phyloP scores from a whole-genome alignment of 73 alveolate genomes.

The Tetrahymena malaccensis region DNA sequence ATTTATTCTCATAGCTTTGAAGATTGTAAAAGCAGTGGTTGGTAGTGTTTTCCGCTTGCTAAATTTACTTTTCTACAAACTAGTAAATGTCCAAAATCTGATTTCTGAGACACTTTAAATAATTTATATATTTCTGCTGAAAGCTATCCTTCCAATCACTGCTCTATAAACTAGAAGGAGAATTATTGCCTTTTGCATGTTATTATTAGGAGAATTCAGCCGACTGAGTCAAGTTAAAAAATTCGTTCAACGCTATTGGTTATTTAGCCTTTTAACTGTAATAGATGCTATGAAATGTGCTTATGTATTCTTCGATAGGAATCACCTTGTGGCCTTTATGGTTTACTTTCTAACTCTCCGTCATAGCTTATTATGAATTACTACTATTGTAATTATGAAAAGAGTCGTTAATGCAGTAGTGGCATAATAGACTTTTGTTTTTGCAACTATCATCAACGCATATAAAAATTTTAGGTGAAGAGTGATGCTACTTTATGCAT shows the following conservation, averaged over 20 bases:
- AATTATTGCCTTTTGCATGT: background rate
- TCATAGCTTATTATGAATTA: background rate
- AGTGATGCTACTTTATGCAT: background rate
- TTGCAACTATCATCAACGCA: background rate
- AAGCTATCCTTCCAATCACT: background rate
- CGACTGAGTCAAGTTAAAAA: background rate
- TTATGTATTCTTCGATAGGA: background rate
- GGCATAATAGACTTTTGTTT: background rate
- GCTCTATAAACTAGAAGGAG: background rate
- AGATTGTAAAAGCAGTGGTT: background rate
- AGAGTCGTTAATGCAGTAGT: background rate
- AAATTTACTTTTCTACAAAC: background rate
- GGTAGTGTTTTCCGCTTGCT: background rate
- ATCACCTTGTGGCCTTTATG: background rate
- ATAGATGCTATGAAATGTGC: background rate
- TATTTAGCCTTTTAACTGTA: background rate
- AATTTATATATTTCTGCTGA: background rate
- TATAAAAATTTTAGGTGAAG: background rate
- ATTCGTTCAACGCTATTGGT: background rate
- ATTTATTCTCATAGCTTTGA: background rate
- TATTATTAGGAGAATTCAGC: background rate
- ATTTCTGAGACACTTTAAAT: background rate
- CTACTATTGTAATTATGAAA: background rate
- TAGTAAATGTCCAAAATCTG: background rate
- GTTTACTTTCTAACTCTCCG: background rate